phyloP scores from a whole-genome alignment of 306 rosid genomes.

The Quercus parvula region DNA sequence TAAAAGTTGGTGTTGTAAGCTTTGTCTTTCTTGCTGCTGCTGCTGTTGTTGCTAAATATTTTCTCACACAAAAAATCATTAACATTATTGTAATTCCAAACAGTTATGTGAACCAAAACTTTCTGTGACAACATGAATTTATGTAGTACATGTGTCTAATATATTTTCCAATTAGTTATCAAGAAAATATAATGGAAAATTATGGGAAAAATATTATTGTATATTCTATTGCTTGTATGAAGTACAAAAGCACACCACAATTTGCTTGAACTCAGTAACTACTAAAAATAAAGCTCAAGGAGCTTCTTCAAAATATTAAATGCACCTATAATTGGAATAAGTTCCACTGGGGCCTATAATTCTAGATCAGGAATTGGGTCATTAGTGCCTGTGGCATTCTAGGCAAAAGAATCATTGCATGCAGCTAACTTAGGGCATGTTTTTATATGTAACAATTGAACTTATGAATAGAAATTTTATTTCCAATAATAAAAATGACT shows the following conservation, averaged over 20 bases:
- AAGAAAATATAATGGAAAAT: neutral
- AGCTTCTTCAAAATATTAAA: constrained; percentile 90
- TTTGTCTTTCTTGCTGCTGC: constrained; percentile 34
- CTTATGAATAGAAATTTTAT: too few relatives aligned
- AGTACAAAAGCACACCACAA: neutral
- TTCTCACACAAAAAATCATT: neutral
- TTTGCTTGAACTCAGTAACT: constrained; percentile 20
- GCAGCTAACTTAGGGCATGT: constrained; percentile 33
- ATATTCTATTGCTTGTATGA: neutral
- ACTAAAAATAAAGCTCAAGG: constrained; percentile 77
- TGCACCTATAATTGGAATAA: constrained; percentile 76
- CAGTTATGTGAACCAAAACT: too few relatives aligned
- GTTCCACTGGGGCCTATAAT: constrained; percentile 42
- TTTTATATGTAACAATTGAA: too few relatives aligned
- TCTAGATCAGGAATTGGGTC: constrained; percentile 75
- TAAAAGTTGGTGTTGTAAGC: constrained; percentile 35
- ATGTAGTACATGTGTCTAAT: neutral
- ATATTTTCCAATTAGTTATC: neutral
- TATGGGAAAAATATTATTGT: neutral
- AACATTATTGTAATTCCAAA: too few relatives aligned
- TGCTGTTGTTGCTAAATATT: constrained; percentile 36
- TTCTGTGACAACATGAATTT: too few relatives aligned
- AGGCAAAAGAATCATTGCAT: constrained; percentile 91
- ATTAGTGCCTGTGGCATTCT: constrained; percentile 83
- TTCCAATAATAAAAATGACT: too few relatives aligned